Evolutionary conservation across 2,329 filamentous ascomycete species (phyloP).

Genomic region (Fusarium sp.): DNA sequence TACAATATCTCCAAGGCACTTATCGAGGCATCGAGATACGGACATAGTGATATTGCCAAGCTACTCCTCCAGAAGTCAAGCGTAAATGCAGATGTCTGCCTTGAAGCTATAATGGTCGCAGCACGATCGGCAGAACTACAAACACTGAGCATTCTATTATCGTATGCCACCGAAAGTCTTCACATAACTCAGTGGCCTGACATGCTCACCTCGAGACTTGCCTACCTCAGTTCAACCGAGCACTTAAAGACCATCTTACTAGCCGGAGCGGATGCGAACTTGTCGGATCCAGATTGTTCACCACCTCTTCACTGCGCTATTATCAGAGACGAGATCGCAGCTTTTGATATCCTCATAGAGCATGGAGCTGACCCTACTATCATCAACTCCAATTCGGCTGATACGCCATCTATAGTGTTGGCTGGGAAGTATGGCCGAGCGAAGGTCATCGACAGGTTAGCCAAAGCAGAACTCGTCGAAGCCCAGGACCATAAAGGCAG

Average conservation of each 20-base stretch:
- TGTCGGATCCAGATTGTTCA: neutral
- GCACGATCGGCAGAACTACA: neutral
- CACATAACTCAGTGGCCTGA: neutral
- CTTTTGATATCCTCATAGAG: neutral
- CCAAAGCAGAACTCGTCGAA: neutral
- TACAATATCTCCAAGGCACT: neutral
- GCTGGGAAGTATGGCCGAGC: neutral
- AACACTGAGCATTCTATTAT: neutral
- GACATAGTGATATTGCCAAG: neutral
- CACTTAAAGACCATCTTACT: neutral
- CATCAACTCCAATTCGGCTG: neutral
- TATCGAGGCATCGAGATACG: neutral
- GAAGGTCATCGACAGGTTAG: neutral
- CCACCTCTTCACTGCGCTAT: neutral
- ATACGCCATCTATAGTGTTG: neutral
- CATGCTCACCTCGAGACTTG: rapidly evolving
- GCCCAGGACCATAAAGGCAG: neutral
- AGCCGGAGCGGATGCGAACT: neutral
- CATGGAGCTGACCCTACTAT: neutral
- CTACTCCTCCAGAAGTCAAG: neutral
- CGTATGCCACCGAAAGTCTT: neutral
- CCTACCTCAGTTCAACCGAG: neutral
- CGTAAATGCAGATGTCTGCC: neutral
- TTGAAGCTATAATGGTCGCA: neutral
- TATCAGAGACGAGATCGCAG: rapidly evolving